phyloP scores from a whole-genome alignment of 106 monocot genomes.

The Gastrodia elata region DNA sequence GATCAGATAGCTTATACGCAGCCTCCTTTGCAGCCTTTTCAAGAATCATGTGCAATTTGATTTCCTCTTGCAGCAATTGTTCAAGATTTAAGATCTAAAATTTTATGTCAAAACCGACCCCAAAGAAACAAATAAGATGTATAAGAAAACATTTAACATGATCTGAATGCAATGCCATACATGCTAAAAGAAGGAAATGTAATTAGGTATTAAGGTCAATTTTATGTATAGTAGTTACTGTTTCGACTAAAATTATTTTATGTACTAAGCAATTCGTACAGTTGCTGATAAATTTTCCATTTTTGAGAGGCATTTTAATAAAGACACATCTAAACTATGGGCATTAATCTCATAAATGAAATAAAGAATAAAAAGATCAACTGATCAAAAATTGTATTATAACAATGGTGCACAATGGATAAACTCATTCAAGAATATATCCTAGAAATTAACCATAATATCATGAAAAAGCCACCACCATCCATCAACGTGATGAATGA shows the following conservation, averaged over 20 bases:
- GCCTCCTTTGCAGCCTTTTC: slow-evolving; percentile 66
- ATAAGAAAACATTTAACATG: neutral
- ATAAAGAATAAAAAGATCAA: neutral
- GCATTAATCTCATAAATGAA: neutral
- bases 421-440: neutral
- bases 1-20: slow-evolving; percentile 29
- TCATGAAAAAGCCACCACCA: neutral
- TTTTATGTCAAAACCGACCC: neutral
- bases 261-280: neutral
- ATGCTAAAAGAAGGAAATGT: neutral
- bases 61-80: slow-evolving; percentile 44
- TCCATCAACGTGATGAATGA: too few relatives aligned
- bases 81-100: slow-evolving; percentile 59
- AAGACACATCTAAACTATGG: neutral
- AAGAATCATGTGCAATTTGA: slow-evolving; percentile 46
- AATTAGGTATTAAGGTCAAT: neutral
- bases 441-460: neutral
- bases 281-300: neutral
- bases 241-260: neutral
- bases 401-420: neutral
- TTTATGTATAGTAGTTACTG: neutral
- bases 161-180: neutral
- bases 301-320: neutral
- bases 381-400: neutral
- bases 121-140: neutral